These are phyloP conservation scores for Aphanocladium album DNA, from an alignment of 2,329 filamentous ascomycete species.

Conservation along the genomic window DNA sequence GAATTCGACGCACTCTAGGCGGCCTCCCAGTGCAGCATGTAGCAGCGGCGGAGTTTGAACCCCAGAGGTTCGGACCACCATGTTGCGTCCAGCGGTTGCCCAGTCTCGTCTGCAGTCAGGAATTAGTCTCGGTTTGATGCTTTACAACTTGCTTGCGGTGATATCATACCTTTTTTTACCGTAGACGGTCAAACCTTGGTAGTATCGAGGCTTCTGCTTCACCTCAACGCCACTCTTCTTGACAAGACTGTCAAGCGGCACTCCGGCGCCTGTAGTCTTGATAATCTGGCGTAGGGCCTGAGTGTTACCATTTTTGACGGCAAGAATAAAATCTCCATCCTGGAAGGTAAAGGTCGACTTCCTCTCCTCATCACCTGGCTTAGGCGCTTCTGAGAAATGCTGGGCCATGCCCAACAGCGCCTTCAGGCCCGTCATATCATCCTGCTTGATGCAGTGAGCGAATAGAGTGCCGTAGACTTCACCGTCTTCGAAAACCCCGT, in stretches of 20 bases:
- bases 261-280: constrained; percentile 59
- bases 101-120: constrained; percentile 53
- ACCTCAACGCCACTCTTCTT: constrained; percentile 60
- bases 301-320: constrained; percentile 44
- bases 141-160: neutral
- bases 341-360: constrained; percentile 36
- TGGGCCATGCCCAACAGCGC: constrained; percentile 53
- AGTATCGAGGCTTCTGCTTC: constrained; percentile 62
- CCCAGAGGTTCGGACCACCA: constrained; percentile 34
- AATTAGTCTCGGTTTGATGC: constrained; percentile 9
- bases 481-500: constrained; percentile 24
- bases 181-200: constrained; percentile 71
- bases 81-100: constrained; percentile 57
- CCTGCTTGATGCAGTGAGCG: constrained; percentile 42
- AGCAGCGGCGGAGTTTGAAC: constrained; percentile 54
- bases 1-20: constrained; percentile 68
- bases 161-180: constrained; percentile 56
- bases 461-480: constrained; percentile 28
- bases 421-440: constrained; percentile 50
- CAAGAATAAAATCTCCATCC: constrained; percentile 35
- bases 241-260: constrained; percentile 63
- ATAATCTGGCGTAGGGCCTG: constrained; percentile 61
- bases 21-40: constrained; percentile 50
- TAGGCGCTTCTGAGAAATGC: constrained; percentile 36
- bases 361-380: constrained; percentile 31